phyloP scores from a whole-genome alignment of 768 basidiomycete genomes.

The Suillus tomentosus region DNA sequence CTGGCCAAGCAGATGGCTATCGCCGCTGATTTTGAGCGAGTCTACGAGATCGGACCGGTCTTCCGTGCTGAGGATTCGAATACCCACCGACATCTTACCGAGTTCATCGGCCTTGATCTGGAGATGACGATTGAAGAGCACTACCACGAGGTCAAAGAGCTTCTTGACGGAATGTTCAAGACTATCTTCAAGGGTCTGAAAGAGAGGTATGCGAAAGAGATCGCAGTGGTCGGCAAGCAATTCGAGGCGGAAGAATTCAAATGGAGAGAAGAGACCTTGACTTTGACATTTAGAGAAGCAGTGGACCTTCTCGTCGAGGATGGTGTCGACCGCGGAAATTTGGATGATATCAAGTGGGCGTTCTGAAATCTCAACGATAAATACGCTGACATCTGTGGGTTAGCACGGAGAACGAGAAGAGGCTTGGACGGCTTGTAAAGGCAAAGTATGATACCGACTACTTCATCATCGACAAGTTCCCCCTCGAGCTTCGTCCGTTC shows the following conservation, averaged over 20 bases:
- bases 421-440: constrained; percentile 86
- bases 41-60: constrained; percentile 95
- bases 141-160: constrained; percentile 95
- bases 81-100: constrained; percentile 97
- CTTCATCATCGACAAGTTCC: constrained; percentile 99
- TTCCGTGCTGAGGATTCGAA: constrained; percentile 98
- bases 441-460: constrained; percentile 97
- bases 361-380: constrained; percentile 7
- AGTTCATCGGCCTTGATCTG: constrained; percentile 97
- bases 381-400: constrained; percentile 17
- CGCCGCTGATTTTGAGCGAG: constrained; percentile 96
- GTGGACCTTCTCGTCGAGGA: constrained; percentile 85
- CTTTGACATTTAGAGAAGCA: constrained; percentile 84
- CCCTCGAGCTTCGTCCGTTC: constrained; percentile 92
- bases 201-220: constrained; percentile 77
- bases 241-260: constrained; percentile 97
- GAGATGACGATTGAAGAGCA: constrained; percentile 99
- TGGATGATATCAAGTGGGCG: constrained; percentile 89
- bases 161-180: constrained; percentile 85
- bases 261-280: constrained; percentile 89
- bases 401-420: constrained; percentile 95
- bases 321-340: constrained; percentile 71
- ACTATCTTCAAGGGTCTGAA: constrained; percentile 84
- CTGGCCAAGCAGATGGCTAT: constrained; percentile 99
- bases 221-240: constrained; percentile 77